A percentile compares a stretch with the other conserved stretches of the same genome.
phyloP scores from a whole-genome alignment of 345 rosid species.

The Salix exigua region DNA sequence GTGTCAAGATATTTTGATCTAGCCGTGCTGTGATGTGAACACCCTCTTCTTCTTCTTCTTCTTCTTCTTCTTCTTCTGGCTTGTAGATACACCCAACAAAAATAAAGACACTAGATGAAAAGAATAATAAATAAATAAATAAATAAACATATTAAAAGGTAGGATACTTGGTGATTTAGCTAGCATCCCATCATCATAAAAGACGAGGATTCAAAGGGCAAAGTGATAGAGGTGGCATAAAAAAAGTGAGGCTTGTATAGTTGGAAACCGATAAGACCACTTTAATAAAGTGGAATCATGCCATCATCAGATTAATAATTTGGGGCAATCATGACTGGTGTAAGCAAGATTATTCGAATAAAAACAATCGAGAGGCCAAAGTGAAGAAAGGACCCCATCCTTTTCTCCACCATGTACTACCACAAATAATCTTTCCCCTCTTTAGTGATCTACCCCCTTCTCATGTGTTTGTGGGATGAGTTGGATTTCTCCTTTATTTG shows the following conservation, averaged over 20 bases:
- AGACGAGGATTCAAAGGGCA: not conserved
- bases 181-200: not conserved
- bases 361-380: not conserved
- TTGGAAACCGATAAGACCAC: not conserved
- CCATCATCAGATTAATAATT: not conserved
- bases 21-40: no score
- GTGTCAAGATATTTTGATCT: no score
- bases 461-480: not conserved
- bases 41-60: not conserved
- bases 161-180: not conserved
- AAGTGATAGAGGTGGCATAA: not conserved
- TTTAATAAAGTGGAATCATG: constrained; percentile 5
- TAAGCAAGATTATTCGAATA: constrained; percentile 13
- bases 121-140: no score
- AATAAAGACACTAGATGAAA: not conserved
- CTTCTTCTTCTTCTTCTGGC: not conserved
- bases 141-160: not conserved
- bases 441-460: not conserved
- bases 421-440: not conserved
- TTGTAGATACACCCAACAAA: not conserved
- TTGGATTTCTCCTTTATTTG: not conserved
- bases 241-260: not conserved
- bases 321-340: not conserved
- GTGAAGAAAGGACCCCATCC: not conserved
- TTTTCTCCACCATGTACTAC: not conserved